Evolutionary conservation across 176 grass and related monocot genomes (phyloP).

Genomic region (Pharus latifolius): DNA sequence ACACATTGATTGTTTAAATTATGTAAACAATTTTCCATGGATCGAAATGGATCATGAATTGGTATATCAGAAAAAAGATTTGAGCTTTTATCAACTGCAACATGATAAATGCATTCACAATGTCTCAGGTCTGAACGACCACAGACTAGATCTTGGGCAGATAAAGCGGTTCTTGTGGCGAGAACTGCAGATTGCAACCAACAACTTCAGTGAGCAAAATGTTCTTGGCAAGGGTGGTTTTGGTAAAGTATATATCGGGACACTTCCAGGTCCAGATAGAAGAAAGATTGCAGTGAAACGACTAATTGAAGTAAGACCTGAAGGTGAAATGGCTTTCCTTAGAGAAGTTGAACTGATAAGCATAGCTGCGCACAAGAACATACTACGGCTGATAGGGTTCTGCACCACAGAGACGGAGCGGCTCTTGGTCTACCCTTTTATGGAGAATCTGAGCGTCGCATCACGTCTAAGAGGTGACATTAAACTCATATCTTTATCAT

Average conservation of each 20-base stretch:
- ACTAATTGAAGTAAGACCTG: conserved; percentile 24
- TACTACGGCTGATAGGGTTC: conserved; percentile 83
- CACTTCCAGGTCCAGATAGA: conserved; percentile 45
- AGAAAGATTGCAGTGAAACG: conserved; percentile 66
- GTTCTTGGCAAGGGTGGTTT: conserved; percentile 89
- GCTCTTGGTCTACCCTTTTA: conserved; percentile 92
- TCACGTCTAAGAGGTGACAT: conserved; percentile 66
- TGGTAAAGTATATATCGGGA: conserved; percentile 81
- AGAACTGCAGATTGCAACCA: conserved; percentile 78
- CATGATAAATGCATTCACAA: not conserved
- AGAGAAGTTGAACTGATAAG: conserved; percentile 90
- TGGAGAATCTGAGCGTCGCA: conserved; percentile 88
- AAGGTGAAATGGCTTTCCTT: conserved; percentile 68
- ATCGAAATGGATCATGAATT: not conserved
- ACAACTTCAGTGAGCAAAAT: conserved; percentile 55
- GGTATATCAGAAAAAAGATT: not conserved
- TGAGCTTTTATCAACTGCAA: not conserved
- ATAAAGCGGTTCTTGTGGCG: conserved; percentile 71
- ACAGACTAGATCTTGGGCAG: conserved; percentile 66
- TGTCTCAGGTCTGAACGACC: conserved; percentile 61
- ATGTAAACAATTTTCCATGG: not conserved
- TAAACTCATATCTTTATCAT: not conserved
- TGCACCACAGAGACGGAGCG: conserved; percentile 58
- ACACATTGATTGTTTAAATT: not conserved
- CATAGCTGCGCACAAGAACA: conserved; percentile 82